These are phyloP conservation scores for Trametes coccinea DNA, from an alignment of 768 basidiomycete species.

Conservation along the genomic window DNA sequence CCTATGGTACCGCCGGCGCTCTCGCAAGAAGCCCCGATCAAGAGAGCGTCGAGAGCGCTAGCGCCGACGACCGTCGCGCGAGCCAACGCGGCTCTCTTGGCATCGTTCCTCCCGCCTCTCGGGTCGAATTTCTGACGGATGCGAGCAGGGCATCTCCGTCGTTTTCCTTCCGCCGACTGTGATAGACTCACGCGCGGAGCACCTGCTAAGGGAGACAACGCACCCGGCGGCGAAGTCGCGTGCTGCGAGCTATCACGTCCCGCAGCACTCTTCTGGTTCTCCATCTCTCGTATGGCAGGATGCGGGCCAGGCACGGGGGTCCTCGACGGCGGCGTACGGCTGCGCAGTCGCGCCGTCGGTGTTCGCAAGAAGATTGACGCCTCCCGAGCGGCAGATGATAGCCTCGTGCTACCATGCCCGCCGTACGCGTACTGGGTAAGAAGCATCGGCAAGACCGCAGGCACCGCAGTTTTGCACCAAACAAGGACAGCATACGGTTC, in stretches of 20 bases:
- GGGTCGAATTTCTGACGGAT: neutral
- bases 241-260: neutral
- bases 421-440: neutral
- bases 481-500: neutral
- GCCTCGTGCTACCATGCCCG: conserved; percentile 7
- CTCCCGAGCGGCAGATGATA: neutral
- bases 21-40: neutral
- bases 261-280: neutral
- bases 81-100: neutral
- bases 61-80: conserved; percentile 13
- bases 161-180: neutral
- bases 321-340: neutral
- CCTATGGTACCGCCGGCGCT: neutral
- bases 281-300: neutral
- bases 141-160: neutral
- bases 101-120: neutral
- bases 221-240: neutral
- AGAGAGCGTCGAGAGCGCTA: neutral
- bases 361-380: neutral
- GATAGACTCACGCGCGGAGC: no score
- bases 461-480: neutral
- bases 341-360: neutral
- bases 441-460: neutral
- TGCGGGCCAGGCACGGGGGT: neutral
- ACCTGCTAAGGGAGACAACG: neutral